These are phyloP conservation scores for Botryotinia calthae DNA, from an alignment of 2,329 filamentous ascomycete species.

Conservation along the genomic window DNA sequence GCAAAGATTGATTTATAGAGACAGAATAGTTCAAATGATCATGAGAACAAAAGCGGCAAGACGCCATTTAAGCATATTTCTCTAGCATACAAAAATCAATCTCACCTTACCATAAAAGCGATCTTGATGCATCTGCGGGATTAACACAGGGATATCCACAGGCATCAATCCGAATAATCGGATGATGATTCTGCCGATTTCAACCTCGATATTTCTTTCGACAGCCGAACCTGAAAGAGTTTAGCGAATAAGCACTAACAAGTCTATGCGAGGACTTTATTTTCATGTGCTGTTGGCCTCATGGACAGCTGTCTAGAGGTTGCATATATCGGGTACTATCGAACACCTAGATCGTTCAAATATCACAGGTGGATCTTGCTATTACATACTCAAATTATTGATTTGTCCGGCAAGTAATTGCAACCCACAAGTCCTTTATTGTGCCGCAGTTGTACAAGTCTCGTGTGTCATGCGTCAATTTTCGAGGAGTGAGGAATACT, in stretches of 20 bases:
- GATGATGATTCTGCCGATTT: neutral
- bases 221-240: neutral
- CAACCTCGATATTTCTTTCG: neutral
- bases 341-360: neutral
- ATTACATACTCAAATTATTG: neutral
- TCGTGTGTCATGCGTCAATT: too few relatives aligned
- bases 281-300: neutral
- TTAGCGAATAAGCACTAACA: neutral
- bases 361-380: neutral
- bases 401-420: neutral
- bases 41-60: neutral
- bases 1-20: neutral
- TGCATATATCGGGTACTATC: neutral
- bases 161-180: neutral
- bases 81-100: neutral
- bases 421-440: neutral
- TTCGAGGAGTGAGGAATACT: too few relatives aligned
- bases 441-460: neutral
- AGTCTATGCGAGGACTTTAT: neutral
- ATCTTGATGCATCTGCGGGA: neutral
- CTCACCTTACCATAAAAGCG: neutral
- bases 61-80: neutral
- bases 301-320: neutral
- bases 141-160: neutral
- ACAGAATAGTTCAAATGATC: too few relatives aligned